Conservation (phyloP, 352 stramenopile genomes). For the Saprolegnia parasitica region DNA sequence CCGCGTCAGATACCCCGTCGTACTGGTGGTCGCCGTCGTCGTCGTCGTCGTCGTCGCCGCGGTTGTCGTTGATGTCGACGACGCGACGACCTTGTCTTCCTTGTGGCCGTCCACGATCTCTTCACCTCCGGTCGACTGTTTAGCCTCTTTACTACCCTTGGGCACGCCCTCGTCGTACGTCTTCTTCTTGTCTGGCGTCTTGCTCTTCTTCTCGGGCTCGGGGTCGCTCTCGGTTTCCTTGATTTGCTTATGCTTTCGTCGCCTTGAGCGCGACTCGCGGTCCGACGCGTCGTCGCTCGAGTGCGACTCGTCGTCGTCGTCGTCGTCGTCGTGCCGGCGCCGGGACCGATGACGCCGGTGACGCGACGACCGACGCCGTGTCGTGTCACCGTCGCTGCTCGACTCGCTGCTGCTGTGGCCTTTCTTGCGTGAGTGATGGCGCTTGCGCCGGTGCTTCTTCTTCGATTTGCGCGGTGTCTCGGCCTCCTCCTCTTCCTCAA, state of each 20-base stretch:
- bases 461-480: constrained; percentile 32
- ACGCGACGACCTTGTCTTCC: constrained; percentile 58
- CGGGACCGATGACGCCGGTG: constrained; percentile 14
- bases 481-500: constrained; percentile 34
- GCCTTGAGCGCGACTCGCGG: constrained; percentile 4
- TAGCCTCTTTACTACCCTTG: constrained; percentile 30
- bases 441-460: constrained; percentile 37
- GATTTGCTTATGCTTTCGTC: constrained; percentile 16
- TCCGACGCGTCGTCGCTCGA: constrained; percentile 31
- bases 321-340: constrained; percentile 33
- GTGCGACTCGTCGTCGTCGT: constrained; percentile 30
- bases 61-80: constrained; percentile 31
- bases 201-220: constrained; percentile 31
- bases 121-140: constrained; percentile 25
- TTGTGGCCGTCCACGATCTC: constrained; percentile 30
- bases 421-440: constrained; percentile 36
- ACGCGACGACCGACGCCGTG: neutral
- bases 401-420: constrained; percentile 30
- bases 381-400: constrained; percentile 14
- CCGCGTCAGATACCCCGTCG: neutral
- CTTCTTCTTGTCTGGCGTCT: constrained; percentile 32
- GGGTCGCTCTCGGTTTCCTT: constrained; percentile 16
- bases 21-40: constrained; percentile 33
- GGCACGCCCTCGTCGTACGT: constrained; percentile 18
- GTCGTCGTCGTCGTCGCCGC: constrained; percentile 52